Evolutionary conservation across 768 basidiomycete genomes (phyloP).

Genomic region (Russula abietina): DNA sequence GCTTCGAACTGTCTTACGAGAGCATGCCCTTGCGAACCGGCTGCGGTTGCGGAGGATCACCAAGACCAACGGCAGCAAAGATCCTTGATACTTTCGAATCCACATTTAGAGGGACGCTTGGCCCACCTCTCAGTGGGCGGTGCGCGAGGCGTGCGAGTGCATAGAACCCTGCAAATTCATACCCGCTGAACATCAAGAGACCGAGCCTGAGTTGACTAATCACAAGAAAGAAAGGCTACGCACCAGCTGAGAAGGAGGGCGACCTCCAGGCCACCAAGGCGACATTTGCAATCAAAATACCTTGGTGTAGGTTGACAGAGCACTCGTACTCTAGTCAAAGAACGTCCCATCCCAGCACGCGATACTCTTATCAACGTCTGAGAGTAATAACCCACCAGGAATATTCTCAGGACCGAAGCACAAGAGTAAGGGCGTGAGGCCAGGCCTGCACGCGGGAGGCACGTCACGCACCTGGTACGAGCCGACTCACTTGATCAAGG

Average conservation of each 20-base stretch:
- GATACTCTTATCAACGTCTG: constrained; percentile 39
- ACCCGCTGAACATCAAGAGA: constrained; percentile 72
- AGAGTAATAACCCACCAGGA: constrained; percentile 41
- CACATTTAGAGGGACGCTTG: constrained; percentile 27
- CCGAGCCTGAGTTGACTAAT: constrained; percentile 47
- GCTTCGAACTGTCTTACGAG: constrained; percentile 52
- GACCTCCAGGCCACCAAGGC: constrained; percentile 75
- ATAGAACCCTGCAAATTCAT: constrained; percentile 72
- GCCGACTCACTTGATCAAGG: constrained; percentile 69
- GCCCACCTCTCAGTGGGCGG: constrained; percentile 31
- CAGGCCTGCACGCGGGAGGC: constrained; percentile 78
- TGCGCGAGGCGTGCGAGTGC: constrained; percentile 50
- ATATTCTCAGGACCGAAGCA: constrained; percentile 44
- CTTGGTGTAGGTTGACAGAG: constrained; percentile 71
- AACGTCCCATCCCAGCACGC: constrained; percentile 62
- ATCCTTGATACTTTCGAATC: constrained; percentile 53
- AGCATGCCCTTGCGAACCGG: constrained; percentile 55
- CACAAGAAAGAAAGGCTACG: neutral
- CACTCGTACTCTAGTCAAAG: constrained; percentile 57
- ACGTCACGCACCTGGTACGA: constrained; percentile 37
- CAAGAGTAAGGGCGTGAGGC: constrained; percentile 62
- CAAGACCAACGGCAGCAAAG: constrained; percentile 50
- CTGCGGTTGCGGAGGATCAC: constrained; percentile 37
- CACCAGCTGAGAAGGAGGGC: constrained; percentile 64
- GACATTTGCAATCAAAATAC: constrained; percentile 71